These are phyloP conservation scores for Candida boidinii DNA, from an alignment of 805 yeast species.

Conservation along the genomic window DNA sequence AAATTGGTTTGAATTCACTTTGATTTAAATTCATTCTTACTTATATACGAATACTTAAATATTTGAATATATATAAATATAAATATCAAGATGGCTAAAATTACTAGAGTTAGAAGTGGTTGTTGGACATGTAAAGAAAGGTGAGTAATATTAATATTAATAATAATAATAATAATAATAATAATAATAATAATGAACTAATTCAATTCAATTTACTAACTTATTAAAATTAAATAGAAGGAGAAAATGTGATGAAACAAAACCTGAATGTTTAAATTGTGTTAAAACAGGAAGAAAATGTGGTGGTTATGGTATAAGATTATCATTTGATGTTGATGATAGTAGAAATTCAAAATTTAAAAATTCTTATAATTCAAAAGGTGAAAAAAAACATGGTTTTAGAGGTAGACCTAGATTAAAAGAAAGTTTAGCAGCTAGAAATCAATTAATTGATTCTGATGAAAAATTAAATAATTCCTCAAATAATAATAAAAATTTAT, in stretches of 20 bases:
- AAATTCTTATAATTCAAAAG: slow-evolving; percentile 16
- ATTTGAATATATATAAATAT: slow-evolving; percentile 12
- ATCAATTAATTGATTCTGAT: too few species aligned
- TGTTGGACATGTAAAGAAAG: slow-evolving; percentile 50
- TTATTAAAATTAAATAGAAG: slow-evolving; percentile 23
- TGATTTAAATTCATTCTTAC: too few species aligned
- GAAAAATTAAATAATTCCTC: background rate
- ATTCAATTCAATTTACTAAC: background rate
- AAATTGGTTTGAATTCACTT: too few species aligned
- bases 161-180: background rate
- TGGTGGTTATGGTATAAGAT: slow-evolving; percentile 40
- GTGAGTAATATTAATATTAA: slow-evolving; percentile 17
- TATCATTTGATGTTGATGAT: slow-evolving; percentile 44
- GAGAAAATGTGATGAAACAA: slow-evolving; percentile 48
- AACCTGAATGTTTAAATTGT: slow-evolving; percentile 44
- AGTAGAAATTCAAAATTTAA: slow-evolving; percentile 21
- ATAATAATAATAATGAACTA: background rate
- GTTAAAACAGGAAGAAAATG: slow-evolving; percentile 33
- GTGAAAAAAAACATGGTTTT: slow-evolving; percentile 31
- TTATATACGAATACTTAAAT: background rate
- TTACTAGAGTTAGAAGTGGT: slow-evolving; percentile 45
- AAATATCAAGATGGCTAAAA: too few species aligned
- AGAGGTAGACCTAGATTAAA: slow-evolving; percentile 33
- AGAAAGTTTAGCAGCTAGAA: slow-evolving; percentile 23
- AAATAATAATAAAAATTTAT: background rate